Evolutionary conservation across 495 filamentous ascomycete species (phyloP).

Genomic region (Sordaria brevicollis): DNA sequence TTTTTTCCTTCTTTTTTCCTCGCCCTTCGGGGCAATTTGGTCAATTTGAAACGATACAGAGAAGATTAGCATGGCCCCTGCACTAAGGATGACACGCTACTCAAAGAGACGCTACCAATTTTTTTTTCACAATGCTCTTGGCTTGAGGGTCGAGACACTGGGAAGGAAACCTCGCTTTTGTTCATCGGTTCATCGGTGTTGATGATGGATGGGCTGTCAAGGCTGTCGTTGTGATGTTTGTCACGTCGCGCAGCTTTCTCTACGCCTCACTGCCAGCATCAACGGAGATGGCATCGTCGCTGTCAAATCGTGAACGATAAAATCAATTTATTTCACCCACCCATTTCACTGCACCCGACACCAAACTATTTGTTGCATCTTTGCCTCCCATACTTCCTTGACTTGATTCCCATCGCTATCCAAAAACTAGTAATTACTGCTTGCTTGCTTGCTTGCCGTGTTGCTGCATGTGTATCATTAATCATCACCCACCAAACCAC

Average conservation of each 20-base stretch:
- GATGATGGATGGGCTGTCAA: no score
- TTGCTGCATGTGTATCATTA: background rate
- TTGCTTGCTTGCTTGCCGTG: no score
- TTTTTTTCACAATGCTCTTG: conserved; percentile 30
- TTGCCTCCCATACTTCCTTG: background rate
- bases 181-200: background rate
- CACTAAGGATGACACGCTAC: conserved; percentile 99
- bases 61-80: conserved; percentile 99
- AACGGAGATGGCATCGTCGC: background rate
- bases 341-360: background rate
- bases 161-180: background rate
- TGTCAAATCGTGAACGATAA: background rate
- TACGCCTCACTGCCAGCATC: background rate
- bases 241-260: background rate
- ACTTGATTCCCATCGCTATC: background rate
- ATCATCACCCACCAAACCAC: background rate
- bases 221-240: background rate
- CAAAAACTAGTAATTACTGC: background rate
- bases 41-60: conserved; percentile 45
- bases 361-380: background rate
- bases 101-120: conserved; percentile 92
- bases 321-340: background rate
- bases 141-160: background rate
- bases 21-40: conserved; percentile 25
- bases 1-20: conserved; percentile 15